These are phyloP conservation scores for Sutorius australiensis DNA, from an alignment of 768 basidiomycete species.

Conservation along the genomic window DNA sequence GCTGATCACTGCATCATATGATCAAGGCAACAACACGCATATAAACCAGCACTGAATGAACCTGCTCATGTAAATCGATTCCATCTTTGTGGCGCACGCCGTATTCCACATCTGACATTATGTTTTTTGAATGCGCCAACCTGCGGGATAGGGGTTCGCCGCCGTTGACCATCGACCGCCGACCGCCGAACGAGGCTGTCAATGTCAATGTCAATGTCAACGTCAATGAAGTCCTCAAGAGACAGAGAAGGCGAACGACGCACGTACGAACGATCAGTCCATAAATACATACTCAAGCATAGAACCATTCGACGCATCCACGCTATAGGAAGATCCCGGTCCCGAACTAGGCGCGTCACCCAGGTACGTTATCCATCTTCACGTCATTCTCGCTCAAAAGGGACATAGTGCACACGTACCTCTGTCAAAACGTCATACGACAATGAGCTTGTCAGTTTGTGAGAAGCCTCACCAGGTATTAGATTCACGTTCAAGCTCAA, in stretches of 20 bases:
- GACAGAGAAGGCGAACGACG: neutral
- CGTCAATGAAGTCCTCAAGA: neutral
- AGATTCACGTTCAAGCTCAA: too few relatives aligned
- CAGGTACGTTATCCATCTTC: too few relatives aligned
- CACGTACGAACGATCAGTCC: neutral
- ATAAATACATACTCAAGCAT: neutral
- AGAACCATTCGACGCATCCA: neutral
- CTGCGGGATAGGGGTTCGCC: neutral
- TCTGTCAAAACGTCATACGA: too few relatives aligned
- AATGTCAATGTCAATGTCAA: neutral
- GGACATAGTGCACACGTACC: too few relatives aligned
- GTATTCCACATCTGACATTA: neutral
- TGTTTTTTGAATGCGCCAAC: neutral
- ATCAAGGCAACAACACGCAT: neutral
- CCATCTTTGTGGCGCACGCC: neutral
- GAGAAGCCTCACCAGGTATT: too few relatives aligned
- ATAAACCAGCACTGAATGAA: neutral
- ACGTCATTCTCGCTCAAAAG: too few relatives aligned
- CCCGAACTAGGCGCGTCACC: neutral
- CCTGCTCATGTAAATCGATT: neutral
- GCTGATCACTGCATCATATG: neutral
- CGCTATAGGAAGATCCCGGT: neutral
- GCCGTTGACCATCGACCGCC: too few relatives aligned
- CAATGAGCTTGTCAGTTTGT: too few relatives aligned
- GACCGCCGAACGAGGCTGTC: neutral